Evolutionary conservation across 1,284 basidiomycete species (phyloP), one percentile per base, ranked within the genome.

Genomic region (Blastosporella zonata): DNA sequence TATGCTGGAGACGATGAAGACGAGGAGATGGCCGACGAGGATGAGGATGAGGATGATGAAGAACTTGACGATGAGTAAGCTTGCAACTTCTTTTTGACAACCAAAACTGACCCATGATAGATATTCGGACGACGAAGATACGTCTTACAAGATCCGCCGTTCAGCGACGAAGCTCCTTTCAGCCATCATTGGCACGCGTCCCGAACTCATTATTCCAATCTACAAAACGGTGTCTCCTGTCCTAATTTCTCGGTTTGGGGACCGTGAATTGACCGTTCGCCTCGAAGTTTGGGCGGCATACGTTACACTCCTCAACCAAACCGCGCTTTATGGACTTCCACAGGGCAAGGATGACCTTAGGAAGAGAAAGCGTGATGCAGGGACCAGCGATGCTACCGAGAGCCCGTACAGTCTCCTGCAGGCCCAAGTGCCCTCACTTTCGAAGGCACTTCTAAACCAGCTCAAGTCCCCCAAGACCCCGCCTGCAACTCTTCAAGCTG

Each of bases 101-200:
- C 7, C 12, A 36, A 22, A 18, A 33, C 48, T 29, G n/a, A 45
- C 33, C 9, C 33, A 5, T 12, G 3, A 39, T 31, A 93, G 90
- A 56, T 97, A 97, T 65, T 93, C 93, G 6, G 96, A 99, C 60
- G 96, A 99, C 57, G 97, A 99, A 63, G 97, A 99, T 64, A 89
- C 92, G n/a, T 97, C 95, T 0, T 99, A 97, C 82, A 98, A 97
- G 70, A 93, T 97, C 53, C 86, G 97, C 52, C 82, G 96, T 45
- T 88, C 92, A 3, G 87, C 97, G 3, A 93, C 93, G 20, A 97
- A 97, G 65, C 74, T 98, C 1, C 77, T 99, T 10, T 74, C 84
- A 10, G 88, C 90, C 1, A 76, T 97, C 41, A 87, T 98, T 55
- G 82, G 80, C 12, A 96, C 95, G 3, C 87, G 93, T 9, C 87